A percentile compares a stretch with the other conserved stretches of the same genome.
Evolutionary conservation across 225 moss, liverwort and hornwort genomes (phyloP).

Genomic region (Pseudisothecium myosuroides): DNA sequence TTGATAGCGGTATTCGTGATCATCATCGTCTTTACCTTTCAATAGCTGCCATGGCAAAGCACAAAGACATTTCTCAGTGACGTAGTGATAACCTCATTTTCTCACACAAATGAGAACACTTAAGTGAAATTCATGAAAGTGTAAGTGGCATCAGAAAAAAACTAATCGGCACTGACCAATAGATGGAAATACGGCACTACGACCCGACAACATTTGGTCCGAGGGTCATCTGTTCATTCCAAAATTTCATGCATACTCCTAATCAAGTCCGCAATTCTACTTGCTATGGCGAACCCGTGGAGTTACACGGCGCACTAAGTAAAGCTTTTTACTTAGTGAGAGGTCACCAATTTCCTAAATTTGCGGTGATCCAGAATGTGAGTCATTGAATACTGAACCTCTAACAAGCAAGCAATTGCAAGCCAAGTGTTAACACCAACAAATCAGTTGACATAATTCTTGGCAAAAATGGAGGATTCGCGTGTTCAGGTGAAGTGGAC

Average conservation of each 20-base stretch:
- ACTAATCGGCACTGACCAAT: background rate
- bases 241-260: background rate
- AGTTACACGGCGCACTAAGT: background rate
- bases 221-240: background rate
- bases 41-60: conserved; percentile 5
- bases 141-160: background rate
- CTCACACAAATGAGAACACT: background rate
- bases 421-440: background rate
- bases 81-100: background rate
- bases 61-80: background rate
- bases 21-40: conserved; percentile 22
- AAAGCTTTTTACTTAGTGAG: no score
- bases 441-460: background rate
- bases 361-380: background rate
- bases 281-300: background rate
- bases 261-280: background rate
- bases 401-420: background rate
- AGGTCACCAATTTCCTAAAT: background rate
- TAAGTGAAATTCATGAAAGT: background rate
- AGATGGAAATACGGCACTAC: background rate
- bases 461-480: background rate
- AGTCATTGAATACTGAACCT: background rate
- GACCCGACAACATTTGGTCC: background rate
- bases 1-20: background rate
- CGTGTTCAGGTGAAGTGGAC: background rate